These are phyloP conservation scores for Gossypioides kirkii DNA, from an alignment of 345 rosid genomes.

Conservation along the genomic window DNA sequence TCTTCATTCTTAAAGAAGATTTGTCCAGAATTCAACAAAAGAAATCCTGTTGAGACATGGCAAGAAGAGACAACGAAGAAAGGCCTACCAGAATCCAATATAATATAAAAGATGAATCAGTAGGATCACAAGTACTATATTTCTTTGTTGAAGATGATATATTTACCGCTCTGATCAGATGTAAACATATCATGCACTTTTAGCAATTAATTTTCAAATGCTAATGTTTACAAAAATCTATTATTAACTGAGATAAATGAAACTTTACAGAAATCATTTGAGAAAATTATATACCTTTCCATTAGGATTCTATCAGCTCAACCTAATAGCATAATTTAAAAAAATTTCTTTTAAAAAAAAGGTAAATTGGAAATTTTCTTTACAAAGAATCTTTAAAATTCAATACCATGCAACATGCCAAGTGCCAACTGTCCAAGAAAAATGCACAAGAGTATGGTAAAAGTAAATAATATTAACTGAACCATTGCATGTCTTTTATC, in stretches of 20 bases:
- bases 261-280: not conserved
- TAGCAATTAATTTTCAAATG: not conserved
- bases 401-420: too few relatives aligned
- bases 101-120: not conserved
- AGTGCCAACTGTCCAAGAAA: not conserved
- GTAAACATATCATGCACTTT: not conserved
- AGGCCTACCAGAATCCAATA: not conserved
- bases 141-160: not conserved
- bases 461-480: not conserved
- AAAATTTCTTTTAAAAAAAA: not conserved
- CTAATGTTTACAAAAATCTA: not conserved
- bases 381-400: too few relatives aligned
- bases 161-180: not conserved
- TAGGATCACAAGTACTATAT: not conserved
- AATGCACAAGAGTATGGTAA: conserved; percentile 1
- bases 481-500: not conserved
- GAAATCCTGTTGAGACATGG: not conserved
- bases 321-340: not conserved
- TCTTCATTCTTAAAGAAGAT: not conserved
- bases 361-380: too few relatives aligned
- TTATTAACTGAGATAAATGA: not conserved
- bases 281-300: not conserved
- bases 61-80: not conserved
- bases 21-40: not conserved
- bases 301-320: not conserved